Percentiles rank a stretch among this genome's conserved stretches.
These are phyloP conservation scores for Fusarium sp. DNA, from an alignment of 2,329 filamentous ascomycete species.

Conservation along the genomic window DNA sequence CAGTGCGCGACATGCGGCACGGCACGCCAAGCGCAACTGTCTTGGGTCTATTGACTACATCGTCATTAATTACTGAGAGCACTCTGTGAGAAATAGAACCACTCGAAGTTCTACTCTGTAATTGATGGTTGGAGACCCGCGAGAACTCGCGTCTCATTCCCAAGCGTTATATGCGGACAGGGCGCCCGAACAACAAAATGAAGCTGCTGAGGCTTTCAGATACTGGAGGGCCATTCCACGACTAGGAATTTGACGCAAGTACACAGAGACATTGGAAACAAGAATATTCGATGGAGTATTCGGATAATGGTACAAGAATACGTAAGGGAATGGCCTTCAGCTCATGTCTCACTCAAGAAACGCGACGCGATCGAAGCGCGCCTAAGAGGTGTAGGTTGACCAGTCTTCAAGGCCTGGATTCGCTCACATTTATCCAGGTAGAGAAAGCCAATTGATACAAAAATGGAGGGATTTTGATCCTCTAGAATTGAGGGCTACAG, in stretches of 20 bases:
- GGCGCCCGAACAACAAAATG: not conserved
- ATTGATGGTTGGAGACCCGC: fast-evolving
- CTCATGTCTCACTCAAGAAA: not conserved
- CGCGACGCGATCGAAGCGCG: not conserved
- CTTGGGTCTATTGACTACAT: not conserved
- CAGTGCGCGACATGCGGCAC: not conserved
- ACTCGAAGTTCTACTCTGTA: fast-evolving
- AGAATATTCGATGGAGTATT: fast-evolving
- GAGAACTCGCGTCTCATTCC: not conserved
- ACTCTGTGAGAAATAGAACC: fast-evolving
- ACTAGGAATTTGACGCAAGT: fast-evolving
- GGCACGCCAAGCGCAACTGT: not conserved
- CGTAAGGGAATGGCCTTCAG: not conserved
- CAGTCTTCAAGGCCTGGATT: fast-evolving
- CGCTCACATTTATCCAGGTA: fast-evolving
- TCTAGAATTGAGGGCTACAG: fast-evolving
- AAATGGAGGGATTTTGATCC: fast-evolving
- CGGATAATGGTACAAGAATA: not conserved
- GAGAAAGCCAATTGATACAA: fast-evolving
- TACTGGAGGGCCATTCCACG: not conserved
- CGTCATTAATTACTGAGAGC: fast-evolving
- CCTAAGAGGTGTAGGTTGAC: not conserved
- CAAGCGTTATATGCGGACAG: not conserved
- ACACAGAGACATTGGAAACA: fast-evolving
- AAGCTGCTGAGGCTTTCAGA: not conserved